Base-by-base conservation (phyloP, 2,329 filamentous ascomycete genomes). In the Xylariomycetidae sp. region DNA sequence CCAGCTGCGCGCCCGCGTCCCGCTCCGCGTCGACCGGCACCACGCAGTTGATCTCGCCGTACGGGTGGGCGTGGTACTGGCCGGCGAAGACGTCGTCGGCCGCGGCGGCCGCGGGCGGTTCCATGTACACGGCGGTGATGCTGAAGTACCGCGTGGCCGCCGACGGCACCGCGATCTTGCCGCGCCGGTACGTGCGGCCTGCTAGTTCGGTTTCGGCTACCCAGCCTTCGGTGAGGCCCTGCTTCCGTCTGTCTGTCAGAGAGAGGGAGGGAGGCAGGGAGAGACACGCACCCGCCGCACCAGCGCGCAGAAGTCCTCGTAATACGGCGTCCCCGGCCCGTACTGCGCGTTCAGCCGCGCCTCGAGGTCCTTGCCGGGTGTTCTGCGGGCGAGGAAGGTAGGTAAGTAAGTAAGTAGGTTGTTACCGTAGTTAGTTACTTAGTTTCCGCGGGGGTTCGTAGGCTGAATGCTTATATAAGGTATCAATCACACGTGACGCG, bases 71-170 rank as follows among this genome's bases (percentile, higher is more conserved):
- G 41, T 73, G 68, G 46, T 76, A 73, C 49, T 75, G 70, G 2
- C 72, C 71, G 4, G 54, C 53, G 45, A 67, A 73, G n/a, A 57
- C 62, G 5, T 64, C 60, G 19, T 64, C 37, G 19, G 60, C 66
- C n/a, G n/a, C n/a, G n/a, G n/a, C n/a, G n/a, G n/a, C n/a, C n/a
- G n/a, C n/a, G n/a, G n/a, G n/a, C n/a, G n/a, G n/a, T n/a, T 72
- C 60, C 63, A 76, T 74, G 47, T 72, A 76, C 13, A 76, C 72
- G 1, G 70, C 67, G 3, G 72, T 76, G 47, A 76, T 73, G 44
- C 64, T 69, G 49, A 74, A 70, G 50, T 60, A 75, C 15, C 63
- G 59, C 18, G 64, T 75, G 22, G 61, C 57, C 7, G 59, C 53
- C 2, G 52, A 60, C 1, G 72, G 73, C 5, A 64, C 42, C 25